A percentile compares a stretch with the other conserved stretches of the same genome.
phyloP scores from a whole-genome alignment of 495 filamentous ascomycete species.

The Trichoderma gamsii region DNA sequence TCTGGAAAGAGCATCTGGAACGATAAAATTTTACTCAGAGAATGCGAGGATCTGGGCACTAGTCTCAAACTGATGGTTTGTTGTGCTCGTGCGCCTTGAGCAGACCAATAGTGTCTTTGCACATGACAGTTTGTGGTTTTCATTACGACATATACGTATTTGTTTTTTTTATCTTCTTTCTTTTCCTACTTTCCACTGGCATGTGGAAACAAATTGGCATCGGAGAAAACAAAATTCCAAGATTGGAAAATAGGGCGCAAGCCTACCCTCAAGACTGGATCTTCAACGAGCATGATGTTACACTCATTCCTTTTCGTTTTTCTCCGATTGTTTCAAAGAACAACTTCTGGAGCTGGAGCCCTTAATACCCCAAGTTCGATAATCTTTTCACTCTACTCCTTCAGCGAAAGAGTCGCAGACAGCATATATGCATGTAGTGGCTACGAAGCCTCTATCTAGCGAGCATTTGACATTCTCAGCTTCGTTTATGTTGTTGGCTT shows the following conservation, averaged over 20 bases:
- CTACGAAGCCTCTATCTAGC: background rate
- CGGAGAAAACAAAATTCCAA: background rate
- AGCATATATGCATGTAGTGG: background rate
- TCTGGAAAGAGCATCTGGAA: conserved; percentile 69
- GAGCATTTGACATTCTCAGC: background rate
- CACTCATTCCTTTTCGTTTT: conserved; percentile 7
- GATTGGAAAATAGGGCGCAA: conserved; percentile 15
- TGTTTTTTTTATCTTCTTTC: background rate
- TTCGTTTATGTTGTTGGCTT: background rate
- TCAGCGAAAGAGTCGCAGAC: background rate
- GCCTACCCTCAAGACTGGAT: conserved; percentile 7
- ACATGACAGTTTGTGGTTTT: conserved; percentile 28
- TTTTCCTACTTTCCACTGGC: background rate
- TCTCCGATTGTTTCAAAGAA: background rate
- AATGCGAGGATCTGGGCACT: conserved; percentile 80
- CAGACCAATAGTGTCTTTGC: conserved; percentile 34
- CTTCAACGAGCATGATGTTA: background rate
- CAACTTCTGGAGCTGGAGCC: background rate
- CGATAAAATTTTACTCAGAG: conserved; percentile 66
- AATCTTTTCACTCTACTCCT: background rate
- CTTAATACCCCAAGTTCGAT: background rate
- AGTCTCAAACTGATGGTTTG: conserved; percentile 88
- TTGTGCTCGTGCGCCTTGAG: conserved; percentile 58
- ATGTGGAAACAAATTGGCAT: background rate
- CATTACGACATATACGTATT: background rate